Base-by-base conservation (phyloP, 2,329 filamentous ascomycete species). In the Aspergillus ochraceoroseus region DNA sequence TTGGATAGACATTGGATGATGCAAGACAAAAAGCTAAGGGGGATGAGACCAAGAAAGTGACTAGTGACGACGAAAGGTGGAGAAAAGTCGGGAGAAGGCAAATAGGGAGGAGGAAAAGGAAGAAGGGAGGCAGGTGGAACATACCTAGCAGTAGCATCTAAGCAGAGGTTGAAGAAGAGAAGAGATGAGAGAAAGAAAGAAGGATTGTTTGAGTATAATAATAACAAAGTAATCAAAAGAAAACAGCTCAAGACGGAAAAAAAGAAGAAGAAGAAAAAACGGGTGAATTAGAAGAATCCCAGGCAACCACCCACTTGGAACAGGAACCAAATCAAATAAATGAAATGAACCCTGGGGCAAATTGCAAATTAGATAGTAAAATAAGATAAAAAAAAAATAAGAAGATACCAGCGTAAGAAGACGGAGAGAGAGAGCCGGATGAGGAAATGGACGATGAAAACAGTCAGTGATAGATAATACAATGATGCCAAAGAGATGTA, bases 141-240 rank as follows among this genome's bases (percentile, higher is more conserved):
- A 46, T 60, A 62, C 58, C n/a, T n/a, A 49, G 49, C 32, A 38
- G 38, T n/a, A 46, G 42, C 48, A 49, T 59, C 47, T 56, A 43
- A 54, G 47, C 48, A 53, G 54, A 49, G 49, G 36, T 27, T 25
- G 35, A 30, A 32, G 31, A 39, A 39, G 30, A 22, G 35, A 28
- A 29, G 26, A 38, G 44, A 32, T 15, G 17, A 38, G 26, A 27
- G 32, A 29, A 37, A 37, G 33, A 43, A 33, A 37, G 20, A 12
- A 18, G 19, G 20, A 33, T n/a, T n/a, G n/a, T n/a, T n/a, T n/a
- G n/a, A n/a, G n/a, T n/a, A n/a, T n/a, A n/a, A n/a, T n/a, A n/a
- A 38, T 31, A 44, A 31, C 9, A 36, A 30, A 33, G 30, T 32
- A 37, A 30, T 27, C n/a, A 22, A 14, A 9, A 23, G 17, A 13